Percentiles rank a stretch among this genome's conserved stretches.
These are phyloP conservation scores for Mycena rebaudengoi DNA, from an alignment of 768 basidiomycete species.

Conservation along the genomic window DNA sequence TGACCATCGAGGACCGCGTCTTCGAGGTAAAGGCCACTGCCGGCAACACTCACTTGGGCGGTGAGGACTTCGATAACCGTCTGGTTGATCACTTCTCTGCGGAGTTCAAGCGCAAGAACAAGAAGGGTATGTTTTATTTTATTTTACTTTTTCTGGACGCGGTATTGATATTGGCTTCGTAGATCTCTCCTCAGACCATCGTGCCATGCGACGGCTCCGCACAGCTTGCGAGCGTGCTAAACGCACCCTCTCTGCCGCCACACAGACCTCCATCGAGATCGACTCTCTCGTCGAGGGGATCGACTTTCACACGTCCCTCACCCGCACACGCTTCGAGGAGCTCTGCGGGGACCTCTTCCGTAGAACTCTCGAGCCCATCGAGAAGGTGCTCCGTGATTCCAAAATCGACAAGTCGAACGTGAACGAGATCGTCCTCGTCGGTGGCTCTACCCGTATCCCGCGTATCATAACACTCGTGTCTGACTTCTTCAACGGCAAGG, in stretches of 20 bases:
- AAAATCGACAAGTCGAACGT: constrained; percentile 11
- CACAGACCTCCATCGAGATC: constrained; percentile 67
- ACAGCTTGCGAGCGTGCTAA: constrained; percentile 77
- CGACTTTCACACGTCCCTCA: constrained; percentile 76
- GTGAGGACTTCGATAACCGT: constrained; percentile 14
- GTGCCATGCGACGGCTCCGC: constrained; percentile 72
- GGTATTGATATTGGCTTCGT: constrained; percentile 37
- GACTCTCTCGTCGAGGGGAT: constrained; percentile 71
- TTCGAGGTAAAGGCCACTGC: constrained; percentile 76
- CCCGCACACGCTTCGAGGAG: constrained; percentile 72
- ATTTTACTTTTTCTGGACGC: constrained; percentile 25
- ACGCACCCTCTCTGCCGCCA: constrained; percentile 73
- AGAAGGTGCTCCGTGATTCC: constrained; percentile 55
- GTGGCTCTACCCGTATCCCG: constrained; percentile 18
- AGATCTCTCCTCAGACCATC: constrained; percentile 66
- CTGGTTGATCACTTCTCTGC: constrained; percentile 3
- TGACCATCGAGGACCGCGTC: constrained; percentile 74
- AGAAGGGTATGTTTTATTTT: constrained; percentile 1
- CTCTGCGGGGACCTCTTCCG: constrained; percentile 70
- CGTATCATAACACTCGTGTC: constrained; percentile 5
- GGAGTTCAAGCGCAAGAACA: constrained; percentile 17
- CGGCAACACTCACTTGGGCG: constrained; percentile 54
- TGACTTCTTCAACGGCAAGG: constrained; percentile 15
- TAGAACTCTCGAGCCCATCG: constrained; percentile 65
- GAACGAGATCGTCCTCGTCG: constrained; percentile 18